Conservation (phyloP, 495 filamentous ascomycete genomes). For the Trypethelium eluteriae region DNA sequence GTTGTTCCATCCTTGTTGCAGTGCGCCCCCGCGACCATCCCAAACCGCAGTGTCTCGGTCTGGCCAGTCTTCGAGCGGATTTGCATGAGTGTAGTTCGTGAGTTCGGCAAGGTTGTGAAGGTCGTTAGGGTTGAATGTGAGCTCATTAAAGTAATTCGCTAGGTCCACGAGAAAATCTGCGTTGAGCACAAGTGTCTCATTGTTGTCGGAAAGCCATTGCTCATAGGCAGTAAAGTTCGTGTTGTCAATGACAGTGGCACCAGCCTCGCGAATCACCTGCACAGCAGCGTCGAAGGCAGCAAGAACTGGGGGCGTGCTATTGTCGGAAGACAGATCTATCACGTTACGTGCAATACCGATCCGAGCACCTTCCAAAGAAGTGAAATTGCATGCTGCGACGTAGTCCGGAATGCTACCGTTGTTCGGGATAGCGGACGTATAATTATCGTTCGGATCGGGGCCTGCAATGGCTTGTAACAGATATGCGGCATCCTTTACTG, state of each 20-base stretch:
- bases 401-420: conserved; percentile 42
- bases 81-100: conserved; percentile 40
- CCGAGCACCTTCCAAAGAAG: conserved; percentile 41
- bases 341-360: conserved; percentile 50
- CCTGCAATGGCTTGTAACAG: conserved; percentile 58
- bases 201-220: conserved; percentile 24
- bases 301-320: conserved; percentile 31
- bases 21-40: conserved; percentile 32
- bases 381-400: conserved; percentile 44
- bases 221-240: conserved; percentile 46
- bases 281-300: conserved; percentile 43
- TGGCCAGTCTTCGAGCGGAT: conserved; percentile 43
- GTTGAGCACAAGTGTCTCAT: conserved; percentile 29
- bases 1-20: conserved; percentile 35
- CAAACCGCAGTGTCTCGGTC: conserved; percentile 43
- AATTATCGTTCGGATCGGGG: conserved; percentile 44
- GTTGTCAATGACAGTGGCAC: conserved; percentile 46
- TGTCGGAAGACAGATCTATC: conserved; percentile 28
- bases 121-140: conserved; percentile 37
- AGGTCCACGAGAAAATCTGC: conserved; percentile 36
- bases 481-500: conserved; percentile 59
- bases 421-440: conserved; percentile 47
- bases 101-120: conserved; percentile 37
- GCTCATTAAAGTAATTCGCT: conserved; percentile 32
- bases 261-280: conserved; percentile 38